These are phyloP conservation scores for Hypoxylon sp. DNA, from an alignment of 2,329 filamentous ascomycete genomes.

Conservation along the genomic window DNA sequence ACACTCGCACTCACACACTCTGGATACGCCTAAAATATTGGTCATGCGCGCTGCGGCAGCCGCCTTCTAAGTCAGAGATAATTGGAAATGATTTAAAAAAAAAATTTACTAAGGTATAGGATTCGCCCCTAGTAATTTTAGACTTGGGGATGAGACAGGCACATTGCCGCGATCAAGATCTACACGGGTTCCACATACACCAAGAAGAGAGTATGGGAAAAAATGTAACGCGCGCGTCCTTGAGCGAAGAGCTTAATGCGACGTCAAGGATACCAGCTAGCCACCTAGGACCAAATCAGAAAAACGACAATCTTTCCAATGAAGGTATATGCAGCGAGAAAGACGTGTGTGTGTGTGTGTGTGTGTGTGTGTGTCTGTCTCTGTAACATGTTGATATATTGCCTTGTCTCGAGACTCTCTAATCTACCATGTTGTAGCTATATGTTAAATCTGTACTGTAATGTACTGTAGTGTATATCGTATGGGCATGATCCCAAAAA, in stretches of 20 bases:
- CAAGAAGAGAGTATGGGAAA: background rate
- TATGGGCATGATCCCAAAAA: slow-evolving; percentile 14
- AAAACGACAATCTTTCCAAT: slow-evolving; percentile 2
- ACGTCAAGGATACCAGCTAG: slow-evolving; percentile 19
- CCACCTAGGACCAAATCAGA: background rate
- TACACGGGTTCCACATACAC: background rate
- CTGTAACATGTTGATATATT: background rate
- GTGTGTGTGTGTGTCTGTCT: background rate
- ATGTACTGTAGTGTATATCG: slow-evolving; percentile 13
- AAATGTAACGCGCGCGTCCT: background rate
- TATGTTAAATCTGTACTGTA: background rate
- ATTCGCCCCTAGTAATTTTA: slow-evolving; percentile 3
- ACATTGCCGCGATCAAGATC: background rate
- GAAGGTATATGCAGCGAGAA: background rate
- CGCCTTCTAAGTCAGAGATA: background rate
- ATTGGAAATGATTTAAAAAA: background rate
- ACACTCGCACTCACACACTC: too few species aligned
- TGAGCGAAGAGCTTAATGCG: slow-evolving; percentile 33
- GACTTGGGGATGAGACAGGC: background rate
- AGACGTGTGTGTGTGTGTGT: background rate
- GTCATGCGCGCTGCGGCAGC: background rate
- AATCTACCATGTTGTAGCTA: slow-evolving; percentile 20
- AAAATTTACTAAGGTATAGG: slow-evolving; percentile 10
- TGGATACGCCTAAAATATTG: background rate
- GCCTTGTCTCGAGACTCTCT: slow-evolving; percentile 29